These are phyloP conservation scores for Scheffersomyces lignosus DNA, from an alignment of 805 yeast genomes.

Conservation along the genomic window DNA sequence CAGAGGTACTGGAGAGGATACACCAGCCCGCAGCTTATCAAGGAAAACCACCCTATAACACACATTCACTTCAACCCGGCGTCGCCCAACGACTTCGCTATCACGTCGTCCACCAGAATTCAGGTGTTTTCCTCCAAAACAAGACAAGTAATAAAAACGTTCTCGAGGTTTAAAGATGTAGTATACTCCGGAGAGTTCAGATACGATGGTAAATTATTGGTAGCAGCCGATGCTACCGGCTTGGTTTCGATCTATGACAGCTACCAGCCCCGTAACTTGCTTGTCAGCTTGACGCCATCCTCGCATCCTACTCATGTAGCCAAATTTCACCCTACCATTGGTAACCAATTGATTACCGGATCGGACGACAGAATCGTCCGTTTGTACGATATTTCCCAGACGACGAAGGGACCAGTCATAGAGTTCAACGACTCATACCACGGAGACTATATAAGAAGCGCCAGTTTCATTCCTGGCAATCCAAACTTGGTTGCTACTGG, in stretches of 20 bases:
- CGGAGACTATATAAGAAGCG: slow-evolving; percentile 85
- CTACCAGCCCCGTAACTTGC: slow-evolving; percentile 69
- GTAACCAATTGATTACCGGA: slow-evolving; percentile 78
- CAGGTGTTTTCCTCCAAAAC: slow-evolving; percentile 94
- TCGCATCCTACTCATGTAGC: slow-evolving; percentile 91
- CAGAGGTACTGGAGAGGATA: slow-evolving; percentile 93
- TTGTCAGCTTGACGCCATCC: slow-evolving; percentile 81
- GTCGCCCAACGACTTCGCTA: slow-evolving; percentile 88
- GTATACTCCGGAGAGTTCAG: slow-evolving; percentile 92
- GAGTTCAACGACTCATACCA: slow-evolving; percentile 66
- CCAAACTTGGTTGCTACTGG: slow-evolving; percentile 87
- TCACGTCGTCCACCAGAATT: slow-evolving; percentile 86
- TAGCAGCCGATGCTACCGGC: slow-evolving; percentile 96
- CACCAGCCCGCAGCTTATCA: slow-evolving; percentile 79
- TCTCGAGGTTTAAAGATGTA: slow-evolving; percentile 84
- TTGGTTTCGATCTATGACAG: slow-evolving; percentile 89
- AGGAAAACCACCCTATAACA: slow-evolving; percentile 89
- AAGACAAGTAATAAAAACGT: slow-evolving; percentile 84
- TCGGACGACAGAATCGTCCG: slow-evolving; percentile 88
- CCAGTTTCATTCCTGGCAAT: slow-evolving; percentile 70
- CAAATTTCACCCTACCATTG: slow-evolving; percentile 78
- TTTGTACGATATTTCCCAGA: slow-evolving; percentile 83
- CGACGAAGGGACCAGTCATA: slow-evolving; percentile 63
- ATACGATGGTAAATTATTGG: slow-evolving; percentile 84
- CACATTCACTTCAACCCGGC: slow-evolving; percentile 86